Evolutionary conservation across 2,329 filamentous ascomycete species (phyloP).

Genomic region (Aspergillus calidoustus): DNA sequence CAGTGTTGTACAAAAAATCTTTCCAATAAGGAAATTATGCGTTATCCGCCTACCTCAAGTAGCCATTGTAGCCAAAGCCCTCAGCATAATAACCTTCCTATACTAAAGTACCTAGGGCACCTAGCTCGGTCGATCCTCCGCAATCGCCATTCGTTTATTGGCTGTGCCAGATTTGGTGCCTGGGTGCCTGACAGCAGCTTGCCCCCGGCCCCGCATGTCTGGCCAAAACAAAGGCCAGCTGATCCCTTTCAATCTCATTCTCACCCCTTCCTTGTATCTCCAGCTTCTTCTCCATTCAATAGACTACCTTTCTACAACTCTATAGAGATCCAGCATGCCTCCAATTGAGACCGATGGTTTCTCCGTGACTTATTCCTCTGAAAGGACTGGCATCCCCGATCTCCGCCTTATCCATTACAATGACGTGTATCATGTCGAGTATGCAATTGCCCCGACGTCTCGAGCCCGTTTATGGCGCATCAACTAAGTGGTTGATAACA

Average conservation of each 20-base stretch:
- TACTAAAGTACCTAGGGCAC: constrained; percentile 1
- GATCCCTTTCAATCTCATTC: neutral
- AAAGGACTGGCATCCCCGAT: constrained; percentile 61
- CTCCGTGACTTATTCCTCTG: constrained; percentile 49
- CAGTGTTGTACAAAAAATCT: constrained; percentile 1
- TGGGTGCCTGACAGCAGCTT: constrained; percentile 15
- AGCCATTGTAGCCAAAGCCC: neutral
- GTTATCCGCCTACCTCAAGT: neutral
- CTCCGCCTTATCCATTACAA: constrained; percentile 89
- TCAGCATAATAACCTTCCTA: neutral
- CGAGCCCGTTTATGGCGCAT: neutral
- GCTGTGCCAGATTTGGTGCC: constrained; percentile 5
- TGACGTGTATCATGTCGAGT: constrained; percentile 90
- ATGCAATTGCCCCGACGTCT: constrained; percentile 22
- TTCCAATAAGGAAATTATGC: neutral
- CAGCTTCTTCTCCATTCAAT: neutral
- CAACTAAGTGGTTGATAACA: constrained; percentile 39
- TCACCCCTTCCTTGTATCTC: neutral
- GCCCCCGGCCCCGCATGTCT: neutral
- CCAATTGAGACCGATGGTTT: constrained; percentile 37
- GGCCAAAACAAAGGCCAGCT: neutral
- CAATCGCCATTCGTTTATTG: constrained; percentile 7
- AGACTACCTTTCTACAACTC: neutral
- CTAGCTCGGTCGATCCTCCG: constrained; percentile 10
- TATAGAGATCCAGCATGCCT: constrained; percentile 28